These are phyloP conservation scores for Podaxis rugospora DNA, from an alignment of 768 basidiomycete species.

Conservation along the genomic window DNA sequence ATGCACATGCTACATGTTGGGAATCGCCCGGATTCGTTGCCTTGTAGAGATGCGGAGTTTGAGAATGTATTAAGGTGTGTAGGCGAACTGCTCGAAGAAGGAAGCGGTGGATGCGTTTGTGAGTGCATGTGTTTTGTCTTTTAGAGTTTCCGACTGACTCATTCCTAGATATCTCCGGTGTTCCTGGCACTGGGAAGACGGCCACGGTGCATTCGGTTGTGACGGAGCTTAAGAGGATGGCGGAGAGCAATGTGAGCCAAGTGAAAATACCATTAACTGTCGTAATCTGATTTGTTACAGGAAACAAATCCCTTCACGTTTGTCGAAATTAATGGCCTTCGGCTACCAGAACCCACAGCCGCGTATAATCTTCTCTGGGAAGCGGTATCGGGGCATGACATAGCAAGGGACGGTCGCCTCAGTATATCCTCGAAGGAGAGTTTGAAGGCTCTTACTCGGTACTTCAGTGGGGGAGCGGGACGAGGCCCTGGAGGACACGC, in stretches of 20 bases:
- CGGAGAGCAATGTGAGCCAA: constrained; percentile 63
- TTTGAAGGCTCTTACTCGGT: constrained; percentile 66
- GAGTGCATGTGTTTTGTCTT: constrained; percentile 25
- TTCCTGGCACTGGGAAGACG: constrained; percentile 99
- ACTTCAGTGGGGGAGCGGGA: constrained; percentile 63
- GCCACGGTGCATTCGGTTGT: constrained; percentile 95
- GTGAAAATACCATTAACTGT: background rate
- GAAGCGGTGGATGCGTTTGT: constrained; percentile 96
- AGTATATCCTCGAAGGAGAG: constrained; percentile 78
- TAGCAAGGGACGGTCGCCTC: constrained; percentile 55
- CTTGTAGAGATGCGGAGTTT: constrained; percentile 87
- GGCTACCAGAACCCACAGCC: constrained; percentile 87
- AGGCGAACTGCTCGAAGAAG: constrained; percentile 84
- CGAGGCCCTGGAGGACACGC: constrained; percentile 83
- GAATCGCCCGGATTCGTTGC: constrained; percentile 83
- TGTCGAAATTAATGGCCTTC: constrained; percentile 96
- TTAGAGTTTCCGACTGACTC: background rate
- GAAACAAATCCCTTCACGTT: constrained; percentile 94
- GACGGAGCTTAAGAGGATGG: constrained; percentile 85
- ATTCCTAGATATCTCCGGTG: constrained; percentile 85
- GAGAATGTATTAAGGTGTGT: constrained; percentile 69
- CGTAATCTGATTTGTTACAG: constrained; percentile 32
- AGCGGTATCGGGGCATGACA: constrained; percentile 79
- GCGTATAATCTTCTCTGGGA: constrained; percentile 94
- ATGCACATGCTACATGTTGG: constrained; percentile 93